Percentiles rank a stretch among this genome's conserved stretches.
phyloP scores from a whole-genome alignment of 306 rosid species.

The Fragaria nilgerrensis region DNA sequence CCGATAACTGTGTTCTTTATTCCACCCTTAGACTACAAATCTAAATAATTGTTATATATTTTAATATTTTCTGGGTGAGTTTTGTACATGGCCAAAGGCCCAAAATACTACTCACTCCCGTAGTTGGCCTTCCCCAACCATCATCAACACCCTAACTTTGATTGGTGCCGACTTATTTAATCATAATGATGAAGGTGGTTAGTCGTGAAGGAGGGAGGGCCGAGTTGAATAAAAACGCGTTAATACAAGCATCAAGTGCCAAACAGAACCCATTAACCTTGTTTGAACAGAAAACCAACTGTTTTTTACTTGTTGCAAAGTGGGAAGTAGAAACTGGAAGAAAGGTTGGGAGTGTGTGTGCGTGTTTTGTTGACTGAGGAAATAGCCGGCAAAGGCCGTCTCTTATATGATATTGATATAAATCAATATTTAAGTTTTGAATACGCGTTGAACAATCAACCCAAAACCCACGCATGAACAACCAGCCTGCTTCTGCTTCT shows the following conservation, averaged over 20 bases:
- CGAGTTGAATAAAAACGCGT: background rate
- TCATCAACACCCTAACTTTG: background rate
- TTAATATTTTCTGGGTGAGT: no score
- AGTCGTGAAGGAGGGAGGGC: background rate
- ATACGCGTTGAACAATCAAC: constrained; percentile 72
- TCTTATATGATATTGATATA: background rate
- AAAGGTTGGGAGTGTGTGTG: constrained; percentile 6
- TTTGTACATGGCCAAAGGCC: no score
- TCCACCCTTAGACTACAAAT: no score
- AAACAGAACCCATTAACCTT: background rate
- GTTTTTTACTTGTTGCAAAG: background rate
- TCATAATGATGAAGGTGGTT: background rate
- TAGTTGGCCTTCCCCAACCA: background rate
- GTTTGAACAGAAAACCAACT: constrained; percentile 10
- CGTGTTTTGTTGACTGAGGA: constrained; percentile 57
- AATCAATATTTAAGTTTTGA: constrained; percentile 23
- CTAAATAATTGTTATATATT: no score
- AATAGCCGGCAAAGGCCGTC: constrained; percentile 76
- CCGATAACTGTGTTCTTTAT: no score
- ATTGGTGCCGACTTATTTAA: background rate
- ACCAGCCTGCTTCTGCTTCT: constrained; percentile 5
- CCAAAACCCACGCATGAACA: constrained; percentile 12
- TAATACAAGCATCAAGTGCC: background rate
- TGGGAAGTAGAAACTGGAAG: background rate
- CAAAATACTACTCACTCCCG: background rate